phyloP scores from a whole-genome alignment of 2,329 filamentous ascomycete species.

The Akanthomyces lecanii region DNA sequence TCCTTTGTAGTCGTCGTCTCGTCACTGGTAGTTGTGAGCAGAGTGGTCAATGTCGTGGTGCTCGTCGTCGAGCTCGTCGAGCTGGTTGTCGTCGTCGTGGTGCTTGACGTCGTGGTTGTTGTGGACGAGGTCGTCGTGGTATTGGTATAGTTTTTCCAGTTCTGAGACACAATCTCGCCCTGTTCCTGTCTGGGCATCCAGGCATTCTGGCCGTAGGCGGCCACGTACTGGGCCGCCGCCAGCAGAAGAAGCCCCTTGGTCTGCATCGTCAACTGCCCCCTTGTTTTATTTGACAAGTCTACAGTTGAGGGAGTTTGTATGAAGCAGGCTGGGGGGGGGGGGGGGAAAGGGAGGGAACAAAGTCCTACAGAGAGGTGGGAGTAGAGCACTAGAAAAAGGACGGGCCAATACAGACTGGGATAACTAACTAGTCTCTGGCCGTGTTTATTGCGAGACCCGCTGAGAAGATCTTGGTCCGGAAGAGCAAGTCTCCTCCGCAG shows the following conservation, averaged over 20 bases:
- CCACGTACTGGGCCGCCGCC: conserved; percentile 7
- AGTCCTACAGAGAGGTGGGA: background rate
- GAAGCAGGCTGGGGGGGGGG: background rate
- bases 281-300: background rate
- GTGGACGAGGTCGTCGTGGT: conserved; percentile 11
- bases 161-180: background rate
- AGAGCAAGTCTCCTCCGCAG: conserved; percentile 11
- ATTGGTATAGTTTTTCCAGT: conserved; percentile 8
- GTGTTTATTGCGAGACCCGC: background rate
- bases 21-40: background rate
- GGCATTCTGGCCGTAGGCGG: conserved; percentile 1
- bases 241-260: conserved; percentile 10
- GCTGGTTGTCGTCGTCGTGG: background rate
- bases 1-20: background rate
- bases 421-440: background rate
- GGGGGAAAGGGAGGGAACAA: background rate
- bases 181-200: conserved; percentile 4
- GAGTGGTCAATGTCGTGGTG: conserved; percentile 4
- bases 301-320: background rate
- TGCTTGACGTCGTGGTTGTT: background rate
- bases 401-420: background rate
- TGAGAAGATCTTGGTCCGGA: conserved; percentile 7
- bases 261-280: conserved; percentile 10
- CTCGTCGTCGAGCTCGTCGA: background rate
- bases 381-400: conserved; percentile 3